Conservation (phyloP, 441 rosid genomes). For the Erysimum cheiri region DNA sequence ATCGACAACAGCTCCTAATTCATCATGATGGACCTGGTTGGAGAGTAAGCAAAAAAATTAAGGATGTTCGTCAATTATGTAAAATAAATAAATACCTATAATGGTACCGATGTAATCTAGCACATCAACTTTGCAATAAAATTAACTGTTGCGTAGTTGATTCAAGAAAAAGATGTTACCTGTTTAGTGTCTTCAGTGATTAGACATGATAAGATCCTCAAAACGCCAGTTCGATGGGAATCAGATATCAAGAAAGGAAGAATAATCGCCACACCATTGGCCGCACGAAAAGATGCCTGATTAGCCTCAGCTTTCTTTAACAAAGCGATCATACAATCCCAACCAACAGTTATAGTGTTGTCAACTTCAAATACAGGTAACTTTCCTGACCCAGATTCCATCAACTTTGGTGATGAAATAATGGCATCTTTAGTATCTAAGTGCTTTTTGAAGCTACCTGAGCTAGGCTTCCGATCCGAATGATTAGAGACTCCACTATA, state of each 20-base stretch:
- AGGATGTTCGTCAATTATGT: conserved; percentile 14
- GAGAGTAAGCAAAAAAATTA: conserved; percentile 35
- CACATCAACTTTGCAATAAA: conserved; percentile 11
- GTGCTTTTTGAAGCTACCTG: conserved; percentile 91
- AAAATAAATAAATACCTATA: conserved; percentile 14
- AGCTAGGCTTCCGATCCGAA: conserved; percentile 72
- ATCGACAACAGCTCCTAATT: conserved; percentile 89
- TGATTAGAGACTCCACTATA: conserved; percentile 53
- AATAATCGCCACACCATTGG: conserved; percentile 85
- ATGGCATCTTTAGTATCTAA: conserved; percentile 82
- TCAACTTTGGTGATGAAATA: conserved; percentile 88
- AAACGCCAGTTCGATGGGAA: conserved; percentile 94
- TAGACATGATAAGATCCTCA: conserved; percentile 91
- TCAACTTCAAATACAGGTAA: conserved; percentile 89
- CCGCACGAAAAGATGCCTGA: conserved; percentile 91
- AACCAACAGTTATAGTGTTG: conserved; percentile 80
- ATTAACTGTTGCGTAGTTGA: background rate
- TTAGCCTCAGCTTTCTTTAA: conserved; percentile 96
- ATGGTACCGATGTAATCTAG: conserved; percentile 15
- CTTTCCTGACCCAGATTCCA: conserved; percentile 85
- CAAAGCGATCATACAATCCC: conserved; percentile 98
- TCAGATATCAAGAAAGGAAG: conserved; percentile 90
- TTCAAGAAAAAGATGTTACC: conserved; percentile 53
- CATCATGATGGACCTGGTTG: conserved; percentile 91
- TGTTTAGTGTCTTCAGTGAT: conserved; percentile 89